These are phyloP conservation scores for Crepidotus variabilis DNA, from an alignment of 768 basidiomycete species.

Conservation along the genomic window DNA sequence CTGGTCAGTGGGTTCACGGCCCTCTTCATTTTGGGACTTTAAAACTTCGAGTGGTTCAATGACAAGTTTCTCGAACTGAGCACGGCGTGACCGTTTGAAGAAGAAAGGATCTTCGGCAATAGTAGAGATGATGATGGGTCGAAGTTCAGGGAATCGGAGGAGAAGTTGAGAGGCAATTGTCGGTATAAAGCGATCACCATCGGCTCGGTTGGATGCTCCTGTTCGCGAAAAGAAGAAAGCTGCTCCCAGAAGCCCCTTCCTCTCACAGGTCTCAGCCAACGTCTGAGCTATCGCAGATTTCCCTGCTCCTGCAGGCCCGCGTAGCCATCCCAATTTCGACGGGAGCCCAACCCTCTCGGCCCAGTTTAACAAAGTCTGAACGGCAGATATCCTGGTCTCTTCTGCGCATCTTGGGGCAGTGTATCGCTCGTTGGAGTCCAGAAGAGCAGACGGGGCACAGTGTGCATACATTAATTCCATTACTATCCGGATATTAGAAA, in stretches of 20 bases:
- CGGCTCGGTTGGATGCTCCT: not conserved
- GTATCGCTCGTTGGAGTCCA: not conserved
- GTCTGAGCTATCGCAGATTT: not conserved
- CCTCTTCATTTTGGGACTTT: not conserved
- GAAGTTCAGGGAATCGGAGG: not conserved
- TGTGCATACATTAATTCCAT: not conserved
- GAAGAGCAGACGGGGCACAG: not conserved
- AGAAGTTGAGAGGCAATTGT: not conserved
- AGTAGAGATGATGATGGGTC: not conserved
- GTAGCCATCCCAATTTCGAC: not conserved
- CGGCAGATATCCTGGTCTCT: not conserved
- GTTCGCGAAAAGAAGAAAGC: not conserved
- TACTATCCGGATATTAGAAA: not conserved
- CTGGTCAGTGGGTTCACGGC: not conserved
- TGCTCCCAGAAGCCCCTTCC: not conserved
- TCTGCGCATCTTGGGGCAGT: not conserved
- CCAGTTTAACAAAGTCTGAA: not conserved
- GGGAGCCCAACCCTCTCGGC: not conserved
- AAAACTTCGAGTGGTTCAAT: not conserved
- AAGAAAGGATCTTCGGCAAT: not conserved
- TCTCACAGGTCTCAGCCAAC: not conserved
- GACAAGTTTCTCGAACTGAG: not conserved
- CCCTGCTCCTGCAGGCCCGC: not conserved
- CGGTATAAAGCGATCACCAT: not conserved
- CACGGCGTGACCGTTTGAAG: not conserved